Evolutionary conservation across 768 basidiomycete genomes (phyloP), one percentile per base, ranked within the genome.

Genomic region (Sporobolomyces pararoseus): DNA sequence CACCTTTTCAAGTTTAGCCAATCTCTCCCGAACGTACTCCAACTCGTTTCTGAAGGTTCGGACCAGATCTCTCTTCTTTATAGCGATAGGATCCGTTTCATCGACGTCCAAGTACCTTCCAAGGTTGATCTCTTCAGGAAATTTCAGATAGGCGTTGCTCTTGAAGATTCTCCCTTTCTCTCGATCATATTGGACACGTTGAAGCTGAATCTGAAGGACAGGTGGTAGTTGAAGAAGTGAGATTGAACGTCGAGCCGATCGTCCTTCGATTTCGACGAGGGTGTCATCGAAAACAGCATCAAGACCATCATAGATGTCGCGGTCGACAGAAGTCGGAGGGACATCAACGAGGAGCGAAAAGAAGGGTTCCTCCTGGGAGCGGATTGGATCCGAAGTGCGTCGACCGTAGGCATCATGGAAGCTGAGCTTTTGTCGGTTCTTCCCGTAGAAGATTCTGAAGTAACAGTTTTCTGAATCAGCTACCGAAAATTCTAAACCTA

Each of bases 261-360:
- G 85, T 17, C 90, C 90, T 72, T 93, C 92, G 87, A 73, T 97
- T 91, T 73, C 72, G 63, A 78, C 72, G 42, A 91, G 88, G 25
- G 86, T 82, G 59, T 92, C 90, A 52, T 92, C 88, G 76, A 98
- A 95, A 78, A 95, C 95, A 29, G 89, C 84, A 72, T 89, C 89
- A 23, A 99, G 81, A 14, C 92, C 94, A 71, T 99, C 95, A 77
- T 97, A 95, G 9, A 99, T 84, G 77, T 98, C 95, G 67, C 88
- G 87, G 2, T 87, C 85, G 19, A 78, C 23, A 5, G 63, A 34
- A 3, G 47, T n/a, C 0, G 69, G 52, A 0, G 69, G 52, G 21
- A 99, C 94, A 74, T 96, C 95, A 67, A 98, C 88, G 31, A 94
- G 90, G 19, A 98, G 83, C 77, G 95, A 91, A 2, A 91, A 92